Evolutionary conservation across 805 yeast species (phyloP).

Genomic region (Cyberlindnera amylophila): DNA sequence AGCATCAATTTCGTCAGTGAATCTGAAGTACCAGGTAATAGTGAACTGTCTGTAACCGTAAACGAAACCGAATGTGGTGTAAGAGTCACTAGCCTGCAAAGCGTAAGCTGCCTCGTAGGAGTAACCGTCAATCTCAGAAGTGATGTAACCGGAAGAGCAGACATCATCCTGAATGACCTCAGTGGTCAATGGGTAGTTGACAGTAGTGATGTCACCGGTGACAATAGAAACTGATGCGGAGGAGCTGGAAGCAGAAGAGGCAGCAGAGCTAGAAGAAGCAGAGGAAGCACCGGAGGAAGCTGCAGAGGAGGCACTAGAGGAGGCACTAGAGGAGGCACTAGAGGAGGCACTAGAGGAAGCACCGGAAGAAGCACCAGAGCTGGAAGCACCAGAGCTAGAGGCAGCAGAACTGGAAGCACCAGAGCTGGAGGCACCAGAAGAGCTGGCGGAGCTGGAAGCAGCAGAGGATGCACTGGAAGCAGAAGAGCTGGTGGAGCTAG

Average conservation of each 20-base stretch:
- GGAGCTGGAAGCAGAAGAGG: not conserved
- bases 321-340: not conserved
- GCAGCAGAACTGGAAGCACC: not conserved
- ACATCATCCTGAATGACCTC: constrained; percentile 2
- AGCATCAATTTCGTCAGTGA: constrained; percentile 12
- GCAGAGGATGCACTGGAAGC: not conserved
- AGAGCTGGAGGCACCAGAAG: not conserved
- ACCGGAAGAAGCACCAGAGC: not conserved
- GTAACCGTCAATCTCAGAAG: constrained; percentile 2
- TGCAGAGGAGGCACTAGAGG: not conserved
- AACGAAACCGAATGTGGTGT: not conserved
- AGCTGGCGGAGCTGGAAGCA: not conserved
- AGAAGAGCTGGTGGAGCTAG: too few species aligned
- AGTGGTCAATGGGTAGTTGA: not conserved
- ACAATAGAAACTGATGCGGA: not conserved
- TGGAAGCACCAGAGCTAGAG: too few species aligned
- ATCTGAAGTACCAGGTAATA: constrained; percentile 17
- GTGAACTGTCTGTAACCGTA: constrained; percentile 11
- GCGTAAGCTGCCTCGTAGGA: constrained; percentile 6
- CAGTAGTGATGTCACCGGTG: not conserved
- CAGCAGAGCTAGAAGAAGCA: too few species aligned
- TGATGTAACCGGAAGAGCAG: constrained; percentile 3
- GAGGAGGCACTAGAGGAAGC: not conserved
- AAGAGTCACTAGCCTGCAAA: not conserved
- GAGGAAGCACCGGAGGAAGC: not conserved